Conservation (phyloP, 495 filamentous ascomycete species). For the Cetradonia linearis region DNA sequence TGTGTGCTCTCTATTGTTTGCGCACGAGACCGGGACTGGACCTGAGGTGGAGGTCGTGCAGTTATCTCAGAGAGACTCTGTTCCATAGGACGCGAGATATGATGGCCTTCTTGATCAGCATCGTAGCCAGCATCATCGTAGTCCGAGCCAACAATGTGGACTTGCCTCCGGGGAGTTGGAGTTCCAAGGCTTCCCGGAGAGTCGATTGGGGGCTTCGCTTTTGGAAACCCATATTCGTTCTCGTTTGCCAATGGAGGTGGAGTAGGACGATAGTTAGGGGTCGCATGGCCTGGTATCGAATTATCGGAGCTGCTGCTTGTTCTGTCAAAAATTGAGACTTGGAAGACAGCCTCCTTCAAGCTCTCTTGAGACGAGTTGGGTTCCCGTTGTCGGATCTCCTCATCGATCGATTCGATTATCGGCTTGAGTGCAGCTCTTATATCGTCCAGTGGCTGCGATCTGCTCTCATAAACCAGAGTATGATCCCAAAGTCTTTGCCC, state of each 20-base stretch:
- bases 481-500: constrained; percentile 30
- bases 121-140: constrained; percentile 37
- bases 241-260: constrained; percentile 20
- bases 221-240: constrained; percentile 19
- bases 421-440: constrained; percentile 39
- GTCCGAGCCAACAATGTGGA: constrained; percentile 28
- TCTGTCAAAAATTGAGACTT: constrained; percentile 62
- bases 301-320: constrained; percentile 53
- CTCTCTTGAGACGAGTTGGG: constrained; percentile 41
- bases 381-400: constrained; percentile 47
- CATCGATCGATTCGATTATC: constrained; percentile 43
- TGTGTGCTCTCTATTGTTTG: constrained; percentile 23
- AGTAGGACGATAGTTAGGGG: constrained; percentile 22
- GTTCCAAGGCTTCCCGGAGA: constrained; percentile 20
- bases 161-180: constrained; percentile 12
- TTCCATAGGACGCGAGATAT: constrained; percentile 24
- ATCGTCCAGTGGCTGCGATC: constrained; percentile 28
- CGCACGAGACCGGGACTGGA: constrained; percentile 13
- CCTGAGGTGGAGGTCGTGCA: constrained; percentile 24
- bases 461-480: constrained; percentile 37
- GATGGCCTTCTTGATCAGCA: constrained; percentile 35
- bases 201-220: constrained; percentile 18
- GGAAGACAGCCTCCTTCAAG: constrained; percentile 35
- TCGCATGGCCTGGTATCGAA: constrained; percentile 33
- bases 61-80: constrained; percentile 23